These are phyloP conservation scores for Ligustrum vulgare DNA, from an alignment of 257 asterid genomes.

Conservation along the genomic window DNA sequence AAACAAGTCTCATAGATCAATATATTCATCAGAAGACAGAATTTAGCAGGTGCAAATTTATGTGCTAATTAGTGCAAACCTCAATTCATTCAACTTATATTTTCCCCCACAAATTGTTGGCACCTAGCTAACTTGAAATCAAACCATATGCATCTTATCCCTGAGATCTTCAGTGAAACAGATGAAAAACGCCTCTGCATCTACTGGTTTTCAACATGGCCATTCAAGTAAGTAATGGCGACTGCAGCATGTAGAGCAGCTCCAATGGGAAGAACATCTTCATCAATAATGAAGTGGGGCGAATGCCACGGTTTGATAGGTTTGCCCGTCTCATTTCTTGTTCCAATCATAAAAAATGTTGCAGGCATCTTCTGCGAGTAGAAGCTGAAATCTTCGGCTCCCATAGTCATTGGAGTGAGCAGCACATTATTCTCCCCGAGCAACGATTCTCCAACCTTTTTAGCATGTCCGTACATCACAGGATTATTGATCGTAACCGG, in stretches of 20 bases:
- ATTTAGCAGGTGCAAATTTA: background rate
- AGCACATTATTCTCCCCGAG: conserved; percentile 56
- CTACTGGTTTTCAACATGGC: conserved; percentile 25
- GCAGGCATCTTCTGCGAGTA: conserved; percentile 63
- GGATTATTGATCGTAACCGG: conserved; percentile 65
- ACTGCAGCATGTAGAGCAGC: conserved; percentile 90
- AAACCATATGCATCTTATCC: conserved; percentile 4
- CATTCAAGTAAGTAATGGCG: conserved; percentile 60
- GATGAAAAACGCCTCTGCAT: background rate
- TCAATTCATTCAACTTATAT: background rate
- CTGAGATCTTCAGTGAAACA: background rate
- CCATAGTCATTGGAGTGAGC: conserved; percentile 41
- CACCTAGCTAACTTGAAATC: background rate
- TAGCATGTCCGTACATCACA: conserved; percentile 58
- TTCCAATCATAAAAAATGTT: conserved; percentile 56
- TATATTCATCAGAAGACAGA: background rate
- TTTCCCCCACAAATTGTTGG: background rate
- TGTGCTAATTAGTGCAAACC: background rate
- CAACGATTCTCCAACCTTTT: conserved; percentile 50
- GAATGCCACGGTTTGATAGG: conserved; percentile 50
- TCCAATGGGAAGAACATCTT: conserved; percentile 68
- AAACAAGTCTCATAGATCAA: background rate
- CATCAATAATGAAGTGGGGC: conserved; percentile 61
- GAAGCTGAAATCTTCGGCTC: conserved; percentile 90
- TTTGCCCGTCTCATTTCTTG: conserved; percentile 43